Evolutionary conservation across 1,284 basidiomycete genomes (phyloP).

Genomic region (Apiotrichum gracile): DNA sequence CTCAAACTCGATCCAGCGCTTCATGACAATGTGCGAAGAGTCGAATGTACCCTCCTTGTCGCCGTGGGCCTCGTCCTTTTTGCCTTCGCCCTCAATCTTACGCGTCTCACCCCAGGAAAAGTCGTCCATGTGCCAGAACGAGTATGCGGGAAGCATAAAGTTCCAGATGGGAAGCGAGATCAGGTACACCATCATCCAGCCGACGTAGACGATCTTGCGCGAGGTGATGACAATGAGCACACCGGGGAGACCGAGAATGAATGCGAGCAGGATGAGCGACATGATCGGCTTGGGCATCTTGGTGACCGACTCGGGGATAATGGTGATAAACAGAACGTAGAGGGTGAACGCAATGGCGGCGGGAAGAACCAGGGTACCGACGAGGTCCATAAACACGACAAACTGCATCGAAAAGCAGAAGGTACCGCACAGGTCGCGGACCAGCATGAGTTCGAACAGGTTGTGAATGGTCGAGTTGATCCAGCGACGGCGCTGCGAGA

Average conservation of each 20-base stretch:
- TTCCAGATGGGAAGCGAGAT: conserved; percentile 93
- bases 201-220: conserved; percentile 85
- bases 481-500: conserved; percentile 97
- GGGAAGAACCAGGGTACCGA: conserved; percentile 93
- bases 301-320: conserved; percentile 65
- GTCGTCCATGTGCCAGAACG: conserved; percentile 99
- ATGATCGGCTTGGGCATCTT: conserved; percentile 65
- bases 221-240: conserved; percentile 90
- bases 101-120: conserved; percentile 98
- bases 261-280: conserved; percentile 86
- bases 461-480: conserved; percentile 99
- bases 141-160: conserved; percentile 84
- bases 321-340: conserved; percentile 80
- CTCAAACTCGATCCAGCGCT: conserved; percentile 98
- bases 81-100: conserved; percentile 65
- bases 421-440: conserved; percentile 89
- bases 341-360: conserved; percentile 94
- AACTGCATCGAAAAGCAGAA: conserved; percentile 99
- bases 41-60: conserved; percentile 96
- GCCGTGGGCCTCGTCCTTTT: conserved; percentile 61
- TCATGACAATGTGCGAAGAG: conserved; percentile 94
- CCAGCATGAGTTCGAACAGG: conserved; percentile 84
- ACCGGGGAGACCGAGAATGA: conserved; percentile 93
- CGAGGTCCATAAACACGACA: conserved; percentile 94
- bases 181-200: conserved; percentile 96